These are phyloP conservation scores for Metarhizium sp. DNA, from an alignment of 2,329 filamentous ascomycete genomes.

Conservation along the genomic window DNA sequence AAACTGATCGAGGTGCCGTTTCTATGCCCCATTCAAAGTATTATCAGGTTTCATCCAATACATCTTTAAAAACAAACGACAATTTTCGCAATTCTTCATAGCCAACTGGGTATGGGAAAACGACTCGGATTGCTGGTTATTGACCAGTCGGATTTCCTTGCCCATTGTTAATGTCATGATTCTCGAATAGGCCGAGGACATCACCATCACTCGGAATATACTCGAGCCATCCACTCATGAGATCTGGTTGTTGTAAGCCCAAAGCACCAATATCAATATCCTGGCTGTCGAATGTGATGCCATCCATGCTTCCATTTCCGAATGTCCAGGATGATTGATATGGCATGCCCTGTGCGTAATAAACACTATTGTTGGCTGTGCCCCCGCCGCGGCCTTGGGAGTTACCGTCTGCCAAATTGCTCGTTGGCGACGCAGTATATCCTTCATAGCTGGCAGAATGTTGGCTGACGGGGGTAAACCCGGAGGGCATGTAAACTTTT, in stretches of 20 bases:
- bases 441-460: constrained; percentile 33
- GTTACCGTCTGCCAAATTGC: constrained; percentile 26
- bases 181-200: constrained; percentile 47
- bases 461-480: constrained; percentile 33
- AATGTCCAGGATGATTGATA: constrained; percentile 22
- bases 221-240: constrained; percentile 64
- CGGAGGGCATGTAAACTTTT: constrained; percentile 23
- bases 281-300: constrained; percentile 66
- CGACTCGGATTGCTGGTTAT: background rate
- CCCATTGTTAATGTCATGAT: constrained; percentile 19
- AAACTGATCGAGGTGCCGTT: background rate
- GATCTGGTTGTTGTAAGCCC: constrained; percentile 47
- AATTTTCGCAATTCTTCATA: background rate
- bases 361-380: constrained; percentile 9
- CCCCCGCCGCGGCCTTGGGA: background rate
- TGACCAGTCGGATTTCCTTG: constrained; percentile 1
- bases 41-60: background rate
- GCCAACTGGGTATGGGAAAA: no score
- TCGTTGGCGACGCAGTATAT: constrained; percentile 32
- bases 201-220: constrained; percentile 61
- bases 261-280: constrained; percentile 66
- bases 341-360: constrained; percentile 18
- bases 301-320: constrained; percentile 28
- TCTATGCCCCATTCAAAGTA: background rate
- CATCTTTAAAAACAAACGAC: background rate